These are phyloP conservation scores for Colletotrichum sp. DNA, from an alignment of 2,329 filamentous ascomycete species.

Conservation along the genomic window DNA sequence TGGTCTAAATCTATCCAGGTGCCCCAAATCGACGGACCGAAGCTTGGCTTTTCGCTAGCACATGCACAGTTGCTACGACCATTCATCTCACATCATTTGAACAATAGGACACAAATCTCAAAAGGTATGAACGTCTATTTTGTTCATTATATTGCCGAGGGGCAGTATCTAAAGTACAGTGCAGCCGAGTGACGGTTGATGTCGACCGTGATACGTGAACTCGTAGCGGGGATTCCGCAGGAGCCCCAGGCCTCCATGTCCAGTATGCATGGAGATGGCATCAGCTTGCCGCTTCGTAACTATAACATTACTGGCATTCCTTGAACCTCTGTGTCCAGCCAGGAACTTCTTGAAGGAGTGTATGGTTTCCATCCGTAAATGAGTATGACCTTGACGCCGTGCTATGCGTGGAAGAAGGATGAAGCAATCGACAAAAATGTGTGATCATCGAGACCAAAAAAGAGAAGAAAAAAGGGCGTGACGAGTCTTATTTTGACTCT, in stretches of 20 bases:
- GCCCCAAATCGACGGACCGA: not conserved
- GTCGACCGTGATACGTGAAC: constrained; percentile 4
- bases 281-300: constrained; percentile 1
- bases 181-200: not conserved
- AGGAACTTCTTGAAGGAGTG: constrained; percentile 14
- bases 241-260: not conserved
- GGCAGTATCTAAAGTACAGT: constrained; percentile 14
- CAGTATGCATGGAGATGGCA: constrained; percentile 5
- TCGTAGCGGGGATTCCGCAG: not conserved
- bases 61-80: not conserved
- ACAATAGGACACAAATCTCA: not conserved
- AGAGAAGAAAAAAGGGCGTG: not conserved
- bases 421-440: constrained; percentile 6
- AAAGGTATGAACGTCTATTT: not conserved
- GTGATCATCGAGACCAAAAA: not conserved
- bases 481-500: not conserved
- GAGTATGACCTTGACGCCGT: constrained; percentile 17
- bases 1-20: not conserved
- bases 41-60: not conserved
- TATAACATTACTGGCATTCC: constrained; percentile 17
- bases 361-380: constrained; percentile 13
- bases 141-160: not conserved
- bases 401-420: constrained; percentile 17
- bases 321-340: not conserved
- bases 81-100: not conserved